phyloP scores from a whole-genome alignment of 2,329 filamentous ascomycete genomes.

The Hypocrella siamensis region DNA sequence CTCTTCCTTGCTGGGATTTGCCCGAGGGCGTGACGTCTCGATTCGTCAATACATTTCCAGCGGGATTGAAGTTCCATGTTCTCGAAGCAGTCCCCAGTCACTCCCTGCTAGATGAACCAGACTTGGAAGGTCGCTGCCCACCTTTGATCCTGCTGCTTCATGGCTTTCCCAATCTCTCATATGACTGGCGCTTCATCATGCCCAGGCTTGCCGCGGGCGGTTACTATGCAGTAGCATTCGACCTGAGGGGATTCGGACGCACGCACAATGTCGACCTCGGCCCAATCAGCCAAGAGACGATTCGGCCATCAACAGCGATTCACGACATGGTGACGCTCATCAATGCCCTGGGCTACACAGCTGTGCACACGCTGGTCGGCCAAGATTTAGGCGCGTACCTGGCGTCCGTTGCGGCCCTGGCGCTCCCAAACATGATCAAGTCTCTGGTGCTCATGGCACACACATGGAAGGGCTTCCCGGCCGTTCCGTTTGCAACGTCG shows the following conservation, averaged over 20 bases:
- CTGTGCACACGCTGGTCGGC: constrained; percentile 43
- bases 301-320: constrained; percentile 34
- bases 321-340: constrained; percentile 47
- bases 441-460: constrained; percentile 43
- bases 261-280: constrained; percentile 32
- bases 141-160: constrained; percentile 48
- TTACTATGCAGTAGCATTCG: constrained; percentile 50
- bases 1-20: constrained; percentile 15
- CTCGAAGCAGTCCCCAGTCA: constrained; percentile 27
- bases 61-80: constrained; percentile 45
- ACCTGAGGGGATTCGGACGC: constrained; percentile 53
- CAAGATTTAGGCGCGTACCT: constrained; percentile 53
- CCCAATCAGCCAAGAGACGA: constrained; percentile 18
- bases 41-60: constrained; percentile 31
- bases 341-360: constrained; percentile 40
- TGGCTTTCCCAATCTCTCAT: constrained; percentile 54
- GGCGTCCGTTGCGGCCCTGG: constrained; percentile 41
- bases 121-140: constrained; percentile 7
- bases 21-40: constrained; percentile 37
- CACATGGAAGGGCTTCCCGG: constrained; percentile 1
- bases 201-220: constrained; percentile 39
- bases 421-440: constrained; percentile 48
- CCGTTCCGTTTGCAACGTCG: neutral
- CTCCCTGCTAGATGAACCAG: constrained; percentile 13
- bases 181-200: constrained; percentile 52